A percentile compares a stretch with the other conserved stretches of the same genome.
Conservation (phyloP, 164 flowering plant species). For the Stephania japonica region DNA sequence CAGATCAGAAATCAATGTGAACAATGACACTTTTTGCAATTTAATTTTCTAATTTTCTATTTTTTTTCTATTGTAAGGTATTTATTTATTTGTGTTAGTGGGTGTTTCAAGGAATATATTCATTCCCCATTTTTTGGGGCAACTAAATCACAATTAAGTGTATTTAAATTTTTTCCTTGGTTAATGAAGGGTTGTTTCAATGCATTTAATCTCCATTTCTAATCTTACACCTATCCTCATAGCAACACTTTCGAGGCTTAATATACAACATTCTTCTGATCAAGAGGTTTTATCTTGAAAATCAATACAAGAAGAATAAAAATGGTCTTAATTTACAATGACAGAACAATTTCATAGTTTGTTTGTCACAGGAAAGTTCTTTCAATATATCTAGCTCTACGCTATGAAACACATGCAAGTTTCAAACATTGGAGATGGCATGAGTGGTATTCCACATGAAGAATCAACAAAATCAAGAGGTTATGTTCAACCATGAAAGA, state of each 20-base stretch:
- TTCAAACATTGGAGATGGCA: neutral
- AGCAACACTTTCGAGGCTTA: neutral
- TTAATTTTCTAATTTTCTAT: too few species aligned
- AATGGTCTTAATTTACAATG: neutral
- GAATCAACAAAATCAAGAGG: neutral
- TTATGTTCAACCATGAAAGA: neutral
- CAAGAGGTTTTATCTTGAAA: neutral
- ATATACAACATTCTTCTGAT: too few species aligned
- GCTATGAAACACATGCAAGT: neutral
- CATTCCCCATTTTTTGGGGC: too few species aligned
- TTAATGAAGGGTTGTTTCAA: too few species aligned
- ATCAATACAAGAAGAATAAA: neutral
- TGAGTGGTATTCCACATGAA: neutral
- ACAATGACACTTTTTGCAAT: constrained; percentile 51
- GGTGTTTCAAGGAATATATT: too few species aligned
- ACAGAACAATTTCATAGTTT: neutral
- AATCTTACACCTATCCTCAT: neutral
- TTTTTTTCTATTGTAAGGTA: too few species aligned
- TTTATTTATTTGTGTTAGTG: too few species aligned
- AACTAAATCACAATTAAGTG: too few species aligned
- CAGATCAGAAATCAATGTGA: constrained; percentile 50
- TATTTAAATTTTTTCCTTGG: too few species aligned
- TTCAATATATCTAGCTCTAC: neutral
- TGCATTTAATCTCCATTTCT: too few species aligned
- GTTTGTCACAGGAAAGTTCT: neutral